A percentile compares a stretch with the other conserved stretches of the same genome.
phyloP scores from a whole-genome alignment of 2,329 filamentous ascomycete genomes.

The Coniochaeta sp. region DNA sequence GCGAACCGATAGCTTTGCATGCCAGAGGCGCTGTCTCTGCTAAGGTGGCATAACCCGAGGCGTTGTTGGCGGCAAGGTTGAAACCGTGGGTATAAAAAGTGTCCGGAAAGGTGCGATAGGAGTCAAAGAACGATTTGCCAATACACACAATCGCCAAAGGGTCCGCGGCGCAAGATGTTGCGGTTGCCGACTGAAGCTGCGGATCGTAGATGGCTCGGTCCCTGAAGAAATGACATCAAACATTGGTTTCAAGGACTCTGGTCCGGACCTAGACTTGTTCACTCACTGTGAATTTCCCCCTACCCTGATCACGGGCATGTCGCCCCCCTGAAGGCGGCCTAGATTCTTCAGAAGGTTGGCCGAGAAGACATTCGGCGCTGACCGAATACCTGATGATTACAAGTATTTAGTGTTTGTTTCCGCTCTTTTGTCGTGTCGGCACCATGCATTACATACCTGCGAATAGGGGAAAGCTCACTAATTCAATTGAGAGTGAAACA shows the following conservation, averaged over 20 bases:
- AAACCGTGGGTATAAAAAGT: conserved; percentile 15
- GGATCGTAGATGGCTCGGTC: conserved; percentile 17
- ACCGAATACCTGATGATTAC: neutral
- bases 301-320: neutral
- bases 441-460: neutral
- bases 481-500: neutral
- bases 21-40: conserved; percentile 13
- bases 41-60: conserved; percentile 14
- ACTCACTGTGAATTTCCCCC: neutral
- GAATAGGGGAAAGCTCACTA: neutral
- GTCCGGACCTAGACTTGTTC: neutral
- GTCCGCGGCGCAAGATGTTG: conserved; percentile 12
- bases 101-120: conserved; percentile 13
- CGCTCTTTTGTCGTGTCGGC: neutral
- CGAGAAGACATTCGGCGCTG: neutral
- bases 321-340: neutral
- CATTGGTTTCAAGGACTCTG: no score
- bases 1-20: conserved; percentile 13
- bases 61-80: conserved; percentile 15
- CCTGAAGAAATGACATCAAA: neutral
- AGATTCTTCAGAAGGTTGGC: neutral
- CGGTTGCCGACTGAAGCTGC: conserved; percentile 11
- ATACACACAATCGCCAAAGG: conserved; percentile 15
- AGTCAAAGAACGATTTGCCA: conserved; percentile 15
- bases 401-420: neutral